Evolutionary conservation across 495 filamentous ascomycete genomes (phyloP).

Genomic region (Aspergillus coremiiformis): DNA sequence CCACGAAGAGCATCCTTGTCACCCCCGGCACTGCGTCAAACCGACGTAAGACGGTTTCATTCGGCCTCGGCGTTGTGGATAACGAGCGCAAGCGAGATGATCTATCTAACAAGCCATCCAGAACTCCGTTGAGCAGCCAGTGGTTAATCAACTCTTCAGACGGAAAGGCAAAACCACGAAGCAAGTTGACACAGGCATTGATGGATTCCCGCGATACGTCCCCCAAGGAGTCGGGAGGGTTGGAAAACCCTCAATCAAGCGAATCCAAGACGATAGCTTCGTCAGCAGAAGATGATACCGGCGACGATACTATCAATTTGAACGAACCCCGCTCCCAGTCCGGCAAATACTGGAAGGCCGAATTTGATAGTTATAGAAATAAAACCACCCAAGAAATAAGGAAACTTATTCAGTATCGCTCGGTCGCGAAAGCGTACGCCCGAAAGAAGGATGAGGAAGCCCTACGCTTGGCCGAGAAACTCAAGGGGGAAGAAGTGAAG

Average conservation of each 20-base stretch:
- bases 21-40: constrained; percentile 78
- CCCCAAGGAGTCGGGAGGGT: constrained; percentile 18
- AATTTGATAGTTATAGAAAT: constrained; percentile 75
- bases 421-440: constrained; percentile 80
- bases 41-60: constrained; percentile 85
- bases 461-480: constrained; percentile 58
- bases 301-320: constrained; percentile 68
- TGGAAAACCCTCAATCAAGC: constrained; percentile 10
- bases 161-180: constrained; percentile 36
- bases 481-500: constrained; percentile 56
- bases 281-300: constrained; percentile 19
- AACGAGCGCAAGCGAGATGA: constrained; percentile 46
- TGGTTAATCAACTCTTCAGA: constrained; percentile 51
- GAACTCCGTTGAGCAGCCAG: constrained; percentile 50
- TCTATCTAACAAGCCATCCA: constrained; percentile 22
- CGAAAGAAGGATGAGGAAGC: constrained; percentile 82
- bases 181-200: constrained; percentile 40
- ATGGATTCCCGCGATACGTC: constrained; percentile 39
- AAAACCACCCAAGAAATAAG: constrained; percentile 74
- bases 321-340: constrained; percentile 75
- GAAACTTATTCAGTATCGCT: constrained; percentile 70
- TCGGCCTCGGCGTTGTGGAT: constrained; percentile 62
- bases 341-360: constrained; percentile 88
- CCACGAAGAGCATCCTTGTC: constrained; percentile 74
- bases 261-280: constrained; percentile 3